Evolutionary conservation across 495 filamentous ascomycete species (phyloP).

Genomic region (Bathelium albidoporum): DNA sequence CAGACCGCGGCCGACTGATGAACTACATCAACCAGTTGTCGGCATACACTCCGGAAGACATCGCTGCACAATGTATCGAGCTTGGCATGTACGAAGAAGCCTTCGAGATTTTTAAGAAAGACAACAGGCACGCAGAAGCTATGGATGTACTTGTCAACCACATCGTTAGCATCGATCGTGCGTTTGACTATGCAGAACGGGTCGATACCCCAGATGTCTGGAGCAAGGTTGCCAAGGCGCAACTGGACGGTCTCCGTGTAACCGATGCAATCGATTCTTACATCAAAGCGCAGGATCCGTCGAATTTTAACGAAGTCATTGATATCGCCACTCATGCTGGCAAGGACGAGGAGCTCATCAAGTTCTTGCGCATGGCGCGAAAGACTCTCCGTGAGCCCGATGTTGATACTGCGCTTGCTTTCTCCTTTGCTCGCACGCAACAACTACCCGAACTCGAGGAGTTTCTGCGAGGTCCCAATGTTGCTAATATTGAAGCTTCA

Average conservation of each 20-base stretch:
- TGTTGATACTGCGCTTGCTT: slow-evolving; percentile 88
- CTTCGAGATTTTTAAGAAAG: slow-evolving; percentile 98
- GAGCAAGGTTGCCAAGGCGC: slow-evolving; percentile 97
- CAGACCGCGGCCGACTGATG: slow-evolving; percentile 91
- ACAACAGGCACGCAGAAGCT: slow-evolving; percentile 75
- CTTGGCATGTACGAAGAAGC: slow-evolving; percentile 94
- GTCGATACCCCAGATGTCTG: slow-evolving; percentile 96
- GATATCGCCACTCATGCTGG: slow-evolving; percentile 92
- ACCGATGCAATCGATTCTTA: slow-evolving; percentile 93
- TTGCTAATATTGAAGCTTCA: slow-evolving; percentile 87
- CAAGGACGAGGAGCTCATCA: slow-evolving; percentile 96
- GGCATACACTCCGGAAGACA: slow-evolving; percentile 83
- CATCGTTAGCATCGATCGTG: slow-evolving; percentile 95
- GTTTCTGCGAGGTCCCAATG: slow-evolving; percentile 88
- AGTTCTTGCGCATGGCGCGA: slow-evolving; percentile 92
- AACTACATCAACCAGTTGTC: slow-evolving; percentile 89
- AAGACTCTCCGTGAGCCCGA: slow-evolving; percentile 90
- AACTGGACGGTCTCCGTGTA: slow-evolving; percentile 90
- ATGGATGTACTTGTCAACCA: slow-evolving; percentile 92
- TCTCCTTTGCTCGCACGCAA: slow-evolving; percentile 84
- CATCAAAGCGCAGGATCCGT: slow-evolving; percentile 85
- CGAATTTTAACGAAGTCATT: slow-evolving; percentile 91
- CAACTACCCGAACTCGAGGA: slow-evolving; percentile 91
- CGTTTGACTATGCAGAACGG: slow-evolving; percentile 91
- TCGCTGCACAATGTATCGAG: slow-evolving; percentile 85